Evolutionary conservation across 495 filamentous ascomycete genomes (phyloP), one percentile per base, ranked within the genome.

Genomic region (Chaetomium cochliodes): DNA sequence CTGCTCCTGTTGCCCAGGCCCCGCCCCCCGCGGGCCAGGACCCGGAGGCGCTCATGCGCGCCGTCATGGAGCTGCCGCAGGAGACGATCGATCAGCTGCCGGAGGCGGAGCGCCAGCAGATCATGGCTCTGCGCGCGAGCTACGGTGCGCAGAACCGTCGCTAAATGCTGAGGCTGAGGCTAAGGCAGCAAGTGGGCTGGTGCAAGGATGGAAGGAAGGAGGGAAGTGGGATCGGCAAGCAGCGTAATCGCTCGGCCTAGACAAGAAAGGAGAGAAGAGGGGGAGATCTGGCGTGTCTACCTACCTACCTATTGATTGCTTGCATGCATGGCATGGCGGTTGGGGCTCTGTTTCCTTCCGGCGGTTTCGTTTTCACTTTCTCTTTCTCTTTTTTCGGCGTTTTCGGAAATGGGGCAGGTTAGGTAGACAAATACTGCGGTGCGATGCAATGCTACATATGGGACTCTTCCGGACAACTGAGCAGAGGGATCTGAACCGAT

Each of bases 61-160:
- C 90, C 59, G 88, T 96, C 11, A 77, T 96, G 74, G 83, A 73
- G 54, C 85, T 97, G 81, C 82, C 91, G 13, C 87, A 90, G 66
- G 83, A 88, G 60, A 82, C 86, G 59, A 90, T 97, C 69, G 88
- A 93, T 73, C 82, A 84, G 50, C 76, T 97, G 20, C 87, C 89
- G 7, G 88, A 90, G 22, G 81, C 81, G 30, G 87, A 92, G 65
- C 81, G 90, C 42, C 84, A 81, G 47, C 92, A 97, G 74, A 87
- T 96, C 55, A 82, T 96, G 80, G 78, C 86, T 33, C 74, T 96
- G 18, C 71, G 79, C 22, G 73, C 75, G 37, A 66, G 60, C 51
- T 72, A 71, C 46, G 68, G 51, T 12, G 44, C 44, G 62, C 65
- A 63, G 42, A 39, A 46, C 22, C 60, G 63, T 26, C 64, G 62